These are phyloP conservation scores for Suaeda aralocaspica DNA, from an alignment of 148 eudicot species.

Conservation along the genomic window DNA sequence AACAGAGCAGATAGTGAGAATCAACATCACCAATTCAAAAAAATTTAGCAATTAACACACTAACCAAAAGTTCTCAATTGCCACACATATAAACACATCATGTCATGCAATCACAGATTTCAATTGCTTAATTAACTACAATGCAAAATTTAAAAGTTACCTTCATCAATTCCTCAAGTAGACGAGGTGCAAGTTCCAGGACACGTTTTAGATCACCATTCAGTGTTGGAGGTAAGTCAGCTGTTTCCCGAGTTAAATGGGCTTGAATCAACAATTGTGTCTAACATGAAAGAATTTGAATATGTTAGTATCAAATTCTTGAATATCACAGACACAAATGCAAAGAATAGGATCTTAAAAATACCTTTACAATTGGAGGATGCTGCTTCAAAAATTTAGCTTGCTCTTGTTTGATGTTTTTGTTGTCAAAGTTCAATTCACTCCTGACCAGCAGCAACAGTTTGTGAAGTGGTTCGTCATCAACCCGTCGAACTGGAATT, in stretches of 20 bases:
- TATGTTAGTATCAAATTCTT: neutral
- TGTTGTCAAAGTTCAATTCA: conserved; percentile 82
- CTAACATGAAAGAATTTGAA: conserved; percentile 36
- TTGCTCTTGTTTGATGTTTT: conserved; percentile 90
- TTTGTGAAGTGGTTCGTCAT: conserved; percentile 84
- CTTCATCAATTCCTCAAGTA: conserved; percentile 85
- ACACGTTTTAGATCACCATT: conserved; percentile 66
- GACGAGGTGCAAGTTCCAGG: conserved; percentile 78
- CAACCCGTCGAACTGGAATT: conserved; percentile 83
- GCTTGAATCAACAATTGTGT: conserved; percentile 89
- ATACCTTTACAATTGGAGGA: conserved; percentile 88
- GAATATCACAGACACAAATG: neutral
- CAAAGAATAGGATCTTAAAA: neutral
- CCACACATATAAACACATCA: neutral
- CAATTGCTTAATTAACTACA: neutral
- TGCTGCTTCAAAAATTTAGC: conserved; percentile 99
- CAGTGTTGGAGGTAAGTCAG: conserved; percentile 57
- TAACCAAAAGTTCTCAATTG: neutral
- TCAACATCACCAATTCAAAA: neutral
- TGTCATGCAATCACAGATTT: neutral
- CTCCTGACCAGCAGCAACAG: conserved; percentile 74
- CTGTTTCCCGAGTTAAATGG: conserved; percentile 66
- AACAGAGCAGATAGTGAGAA: neutral
- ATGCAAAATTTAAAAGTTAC: conserved; percentile 26
- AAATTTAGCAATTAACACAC: neutral